Evolutionary conservation across 768 basidiomycete genomes (phyloP), one percentile per base, ranked within the genome.

Genomic region (Mycena latifolia): DNA sequence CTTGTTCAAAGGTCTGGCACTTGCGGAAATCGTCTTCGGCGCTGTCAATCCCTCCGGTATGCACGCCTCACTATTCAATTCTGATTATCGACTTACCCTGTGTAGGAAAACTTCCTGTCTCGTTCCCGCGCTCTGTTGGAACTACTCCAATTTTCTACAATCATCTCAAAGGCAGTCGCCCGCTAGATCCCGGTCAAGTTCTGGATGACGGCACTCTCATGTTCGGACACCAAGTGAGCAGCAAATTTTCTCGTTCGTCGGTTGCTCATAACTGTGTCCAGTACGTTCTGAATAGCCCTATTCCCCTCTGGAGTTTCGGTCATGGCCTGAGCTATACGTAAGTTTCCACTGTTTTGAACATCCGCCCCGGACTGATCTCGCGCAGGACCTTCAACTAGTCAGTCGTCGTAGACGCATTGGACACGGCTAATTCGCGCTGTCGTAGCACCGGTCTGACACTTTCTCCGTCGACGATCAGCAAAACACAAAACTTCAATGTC

Each of bases 71-170:
- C 18, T 28, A 8, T 33, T 0, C 2, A 37, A 2, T 45, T 17
- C n/a, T 24, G 3, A 17, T 35, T 39, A 35, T 59, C 58, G 18
- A 58, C 29, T 29, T 28, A 8, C 10, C 11, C 35, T 46, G 24
- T 24, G 22, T 62, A 88, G 89, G 89, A 5, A 90, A 85, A 73
- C 80, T 91, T 5, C 88, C 90, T 0, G 84, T 92, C 0, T 90
- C 89, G 5, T 88, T 89, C 79, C 89, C 90, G 22, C 82, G 83
- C 10, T 82, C 80, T 56, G 83, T 90, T 24, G 88, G 86, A 5
- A 90, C 89, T 2, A 83, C 88, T 0, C 90, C 90, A 0, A 82
- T 81, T 4, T 91, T 90, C 80, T 90, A 91, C 76, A 89, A 91
- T 74, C 91, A 90, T 63, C 79, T 89, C 61, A 91, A 91, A 70